phyloP scores from a whole-genome alignment of 2,329 filamentous ascomycete species.

The Colletotrichum spaethianum region DNA sequence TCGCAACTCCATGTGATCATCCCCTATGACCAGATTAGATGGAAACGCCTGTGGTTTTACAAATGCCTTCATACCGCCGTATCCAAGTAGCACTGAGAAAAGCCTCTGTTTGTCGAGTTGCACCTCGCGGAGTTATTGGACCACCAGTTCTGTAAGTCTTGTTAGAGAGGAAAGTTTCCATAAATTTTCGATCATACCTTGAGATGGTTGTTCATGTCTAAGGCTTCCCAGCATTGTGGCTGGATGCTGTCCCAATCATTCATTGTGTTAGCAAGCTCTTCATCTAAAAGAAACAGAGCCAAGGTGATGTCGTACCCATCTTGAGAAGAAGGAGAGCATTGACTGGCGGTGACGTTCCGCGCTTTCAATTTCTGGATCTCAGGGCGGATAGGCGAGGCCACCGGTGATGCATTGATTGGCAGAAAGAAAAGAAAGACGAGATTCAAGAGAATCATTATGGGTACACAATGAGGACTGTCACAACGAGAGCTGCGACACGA shows the following conservation, averaged over 20 bases:
- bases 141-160: conserved; percentile 21
- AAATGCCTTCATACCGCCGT: conserved; percentile 5
- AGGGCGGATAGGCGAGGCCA: not conserved
- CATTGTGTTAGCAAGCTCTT: not conserved
- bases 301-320: not conserved
- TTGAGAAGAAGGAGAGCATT: not conserved
- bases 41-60: too few relatives aligned
- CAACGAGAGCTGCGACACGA: not conserved
- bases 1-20: conserved; percentile 28
- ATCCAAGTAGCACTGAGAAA: conserved; percentile 22
- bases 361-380: not conserved
- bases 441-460: conserved; percentile 16
- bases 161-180: not conserved
- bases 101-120: conserved; percentile 1
- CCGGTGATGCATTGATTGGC: conserved; percentile 3
- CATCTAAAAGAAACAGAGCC: not conserved
- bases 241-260: not conserved
- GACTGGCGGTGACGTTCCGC: not conserved
- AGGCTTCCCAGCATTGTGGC: not conserved
- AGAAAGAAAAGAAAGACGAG: conserved; percentile 3
- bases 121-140: conserved; percentile 20
- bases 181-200: not conserved
- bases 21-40: conserved; percentile 5
- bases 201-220: not conserved
- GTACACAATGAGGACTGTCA: not conserved